Evolutionary conservation across 2,329 filamentous ascomycete species (phyloP).

Genomic region (Phoma herbarum): DNA sequence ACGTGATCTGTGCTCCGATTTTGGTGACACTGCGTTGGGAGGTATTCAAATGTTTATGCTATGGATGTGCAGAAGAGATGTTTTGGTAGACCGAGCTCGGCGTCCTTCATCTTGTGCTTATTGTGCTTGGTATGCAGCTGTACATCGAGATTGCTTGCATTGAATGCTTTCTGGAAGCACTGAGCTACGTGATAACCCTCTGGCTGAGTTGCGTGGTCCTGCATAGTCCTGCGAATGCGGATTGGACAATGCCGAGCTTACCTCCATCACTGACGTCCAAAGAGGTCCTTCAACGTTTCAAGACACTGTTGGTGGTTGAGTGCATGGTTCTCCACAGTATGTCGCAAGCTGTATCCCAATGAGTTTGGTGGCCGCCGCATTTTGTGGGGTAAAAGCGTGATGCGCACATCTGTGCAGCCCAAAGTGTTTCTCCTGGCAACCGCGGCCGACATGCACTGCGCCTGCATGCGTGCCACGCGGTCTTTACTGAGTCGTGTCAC

Average conservation of each 20-base stretch:
- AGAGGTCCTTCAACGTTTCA: slow-evolving; percentile 21
- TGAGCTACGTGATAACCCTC: neutral
- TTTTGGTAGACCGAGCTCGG: slow-evolving; percentile 1
- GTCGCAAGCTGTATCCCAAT: slow-evolving; percentile 33
- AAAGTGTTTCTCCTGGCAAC: slow-evolving; percentile 24
- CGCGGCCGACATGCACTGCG: slow-evolving; percentile 29
- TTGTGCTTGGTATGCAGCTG: neutral
- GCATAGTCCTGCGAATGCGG: slow-evolving; percentile 3
- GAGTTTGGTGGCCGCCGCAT: slow-evolving; percentile 30
- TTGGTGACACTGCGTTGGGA: slow-evolving; percentile 20
- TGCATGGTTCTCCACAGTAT: slow-evolving; percentile 23
- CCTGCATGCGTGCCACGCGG: slow-evolving; percentile 22
- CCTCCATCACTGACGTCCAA: slow-evolving; percentile 9
- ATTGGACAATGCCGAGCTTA: slow-evolving; percentile 8
- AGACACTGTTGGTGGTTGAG: slow-evolving; percentile 13
- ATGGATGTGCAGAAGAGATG: neutral
- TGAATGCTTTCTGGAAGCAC: neutral
- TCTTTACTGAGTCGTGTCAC: slow-evolving; percentile 15
- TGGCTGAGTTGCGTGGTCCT: slow-evolving; percentile 1
- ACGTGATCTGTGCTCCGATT: slow-evolving; percentile 15
- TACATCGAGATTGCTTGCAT: slow-evolving; percentile 2
- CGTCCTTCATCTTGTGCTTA: slow-evolving; percentile 3
- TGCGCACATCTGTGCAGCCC: slow-evolving; percentile 20
- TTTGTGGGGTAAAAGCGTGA: slow-evolving; percentile 36
- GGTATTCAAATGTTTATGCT: slow-evolving; percentile 4